Base-by-base conservation (phyloP, 2,329 filamentous ascomycete genomes). In the Diplodia seriata region DNA sequence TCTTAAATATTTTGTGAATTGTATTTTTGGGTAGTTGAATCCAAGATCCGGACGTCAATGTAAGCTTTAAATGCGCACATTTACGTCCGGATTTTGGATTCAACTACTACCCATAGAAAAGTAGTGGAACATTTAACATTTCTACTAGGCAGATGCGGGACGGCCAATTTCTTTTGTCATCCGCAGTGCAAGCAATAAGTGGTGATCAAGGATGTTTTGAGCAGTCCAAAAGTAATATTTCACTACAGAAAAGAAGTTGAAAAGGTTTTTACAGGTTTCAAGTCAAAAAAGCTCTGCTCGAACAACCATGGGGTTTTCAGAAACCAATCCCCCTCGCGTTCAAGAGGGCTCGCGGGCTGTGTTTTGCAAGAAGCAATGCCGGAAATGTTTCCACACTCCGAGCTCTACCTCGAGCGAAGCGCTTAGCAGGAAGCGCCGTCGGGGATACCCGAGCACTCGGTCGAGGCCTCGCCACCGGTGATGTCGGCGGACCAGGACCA, bases 401-500 rank as follows among this genome's bases (percentile, higher is more conserved):
- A 26, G 40, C 7, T 43, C 40, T 18, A 14, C 33, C 9, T 36
- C 8, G 33, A 36, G n/a, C 54, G 56, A 61, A 8, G n/a, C 33
- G 47, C 57, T 66, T 75, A 78, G 73, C 75, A 78, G 69, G 77
- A 73, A 71, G 74, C 77, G 18, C 77, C 78, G 23, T 64, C 68
- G 23, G 80, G 80, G 14, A 80, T 71, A 69, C 76, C 76, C 53
- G 68, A 51, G 72, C 77, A 80, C 68, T 71, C 72, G 33, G 71
- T 69, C 69, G 73, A 76, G 72, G 72, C 74, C 73, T 76, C 74
- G 38, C 83, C 83, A 31, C 77, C 76, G 33, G 76, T 75, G 53
- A 78, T 64, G 40, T 43, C 81, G 50, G 78, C 80, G 3, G 75
- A 78, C 85, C 85, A 88, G 65, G 3, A 75, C 78, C 79, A 82